These are phyloP conservation scores for Flaveria brownii DNA, from an alignment of 129 eudicot genomes.

Conservation along the genomic window DNA sequence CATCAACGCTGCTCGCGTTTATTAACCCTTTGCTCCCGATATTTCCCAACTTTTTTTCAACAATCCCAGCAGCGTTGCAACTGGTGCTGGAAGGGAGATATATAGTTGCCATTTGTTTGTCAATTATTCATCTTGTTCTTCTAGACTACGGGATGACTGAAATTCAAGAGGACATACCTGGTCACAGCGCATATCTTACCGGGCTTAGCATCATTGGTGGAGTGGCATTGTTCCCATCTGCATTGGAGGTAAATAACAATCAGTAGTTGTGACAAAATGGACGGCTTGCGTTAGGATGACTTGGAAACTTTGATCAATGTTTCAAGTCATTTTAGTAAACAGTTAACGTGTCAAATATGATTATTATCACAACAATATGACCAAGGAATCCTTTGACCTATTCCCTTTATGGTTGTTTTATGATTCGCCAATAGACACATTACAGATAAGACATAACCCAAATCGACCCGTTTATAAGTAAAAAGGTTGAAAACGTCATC, in stretches of 20 bases:
- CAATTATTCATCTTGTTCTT: conserved; percentile 70
- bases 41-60: conserved; percentile 70
- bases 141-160: conserved; percentile 78
- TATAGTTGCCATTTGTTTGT: conserved; percentile 57
- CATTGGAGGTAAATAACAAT: conserved; percentile 72
- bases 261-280: conserved; percentile 5
- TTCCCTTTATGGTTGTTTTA: not conserved
- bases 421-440: not conserved
- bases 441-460: not conserved
- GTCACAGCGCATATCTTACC: conserved; percentile 79
- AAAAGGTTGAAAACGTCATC: too few relatives aligned
- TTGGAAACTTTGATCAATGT: not conserved
- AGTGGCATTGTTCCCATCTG: conserved; percentile 84
- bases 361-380: not conserved
- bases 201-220: conserved; percentile 99
- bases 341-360: not conserved
- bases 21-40: conserved; percentile 82
- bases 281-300: conserved; percentile 3
- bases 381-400: too few relatives aligned
- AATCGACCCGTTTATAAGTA: not conserved
- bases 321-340: not conserved
- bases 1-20: conserved; percentile 83
- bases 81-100: conserved; percentile 81
- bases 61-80: conserved; percentile 81
- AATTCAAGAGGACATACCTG: conserved; percentile 81